Evolutionary conservation across 2,329 filamentous ascomycete genomes (phyloP), one percentile per base, ranked within the genome.

Genomic region (Verticillium longisporum): DNA sequence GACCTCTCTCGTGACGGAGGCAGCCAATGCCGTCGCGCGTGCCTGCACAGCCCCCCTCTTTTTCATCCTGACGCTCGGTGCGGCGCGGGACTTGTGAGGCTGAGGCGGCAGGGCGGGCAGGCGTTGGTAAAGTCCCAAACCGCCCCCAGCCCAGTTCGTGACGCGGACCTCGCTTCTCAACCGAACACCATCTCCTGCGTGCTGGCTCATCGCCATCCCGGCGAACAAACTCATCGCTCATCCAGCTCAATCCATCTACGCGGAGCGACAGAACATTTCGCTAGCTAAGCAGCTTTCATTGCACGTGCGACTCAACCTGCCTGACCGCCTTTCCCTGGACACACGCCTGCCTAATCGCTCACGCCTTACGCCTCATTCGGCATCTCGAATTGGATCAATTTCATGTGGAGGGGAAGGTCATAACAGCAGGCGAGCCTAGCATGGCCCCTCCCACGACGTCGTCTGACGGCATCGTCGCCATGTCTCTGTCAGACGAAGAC

Each of bases 391-490:
- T 50, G 41, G 41, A 50, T 18, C 41, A 62, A 59, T 55, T 55
- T 56, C 59, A 61, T 64, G 62, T 65, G 56, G 60, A 58, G 54
- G 62, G 57, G 58, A 13, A 34, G 31, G 59, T 58, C 61, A 60
- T 65, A 61, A 65, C 62, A 59, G 57, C 57, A 63, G 55, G 61
- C 57, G 61, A n/a, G 62, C 64, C 64, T 26, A 65, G 54, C 59
- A 63, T 65, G 64, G 64, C 62, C 63, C 64, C 64, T 63, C 58
- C 62, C 57, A 58, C 58, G 61, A 62, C 62, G 59, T 65, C 61
- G 55, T 63, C 64, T 60, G 64, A 65, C 62, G 64, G 64, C 45
- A 53, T 59, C 56, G 45, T 59, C 58, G 56, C 64, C 64, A 57
- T 59, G 41, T 50, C 41, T 18, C 13, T 64, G 62, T 64, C 63